Base-by-base conservation (phyloP, 2,329 filamentous ascomycete species). In the Pseudovirgaria hyperparasitica region DNA sequence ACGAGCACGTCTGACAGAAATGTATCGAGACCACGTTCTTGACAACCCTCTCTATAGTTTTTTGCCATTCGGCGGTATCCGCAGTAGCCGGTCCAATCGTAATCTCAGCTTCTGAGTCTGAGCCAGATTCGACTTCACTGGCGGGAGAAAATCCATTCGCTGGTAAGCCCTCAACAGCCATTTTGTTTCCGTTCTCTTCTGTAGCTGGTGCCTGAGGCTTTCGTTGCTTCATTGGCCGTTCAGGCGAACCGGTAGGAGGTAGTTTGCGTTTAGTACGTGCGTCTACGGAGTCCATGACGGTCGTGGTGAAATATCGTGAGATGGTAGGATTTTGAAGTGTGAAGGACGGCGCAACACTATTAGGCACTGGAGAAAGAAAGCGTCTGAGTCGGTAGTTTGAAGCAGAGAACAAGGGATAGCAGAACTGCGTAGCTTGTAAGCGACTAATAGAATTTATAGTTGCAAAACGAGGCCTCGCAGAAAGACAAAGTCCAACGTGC, bases 11-110 rank as follows among this genome's bases (percentile, higher is more conserved):
- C 65, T 94, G 85, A 53, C 87, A 96, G 62, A 98, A 98, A 40
- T 92, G 81, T 45, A 98, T 96, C n/a, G 87, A 93, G 26, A 98
- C 90, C 11, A 96, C 90, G 42, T 86, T 93, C 50, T 79, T 76
- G 28, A 98, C 86, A 3, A 98, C 90, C 35, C 75, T 78, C 55
- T 94, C 86, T 34, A 96, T 92, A 1, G 86, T 94, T 26, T 76
- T 80, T 57, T 96, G 87, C 90, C 90, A 98, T 59, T 92, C 86
- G 14, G 75, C 75, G 3, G 77, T 81, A 42, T 84, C 78, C 25
- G 59, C 36, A 62, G 62, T 28, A 48, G 62, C 40, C 65, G 46
- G 32, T 54, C 52, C 34, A 58, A 51, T 30, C 59, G 39, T 28
- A 43, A 43, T 30, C 8, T 41, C 32, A 2, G 40, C 32, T 6